phyloP scores from a whole-genome alignment of 2,329 filamentous ascomycete species.

The Aspergillus sp. region DNA sequence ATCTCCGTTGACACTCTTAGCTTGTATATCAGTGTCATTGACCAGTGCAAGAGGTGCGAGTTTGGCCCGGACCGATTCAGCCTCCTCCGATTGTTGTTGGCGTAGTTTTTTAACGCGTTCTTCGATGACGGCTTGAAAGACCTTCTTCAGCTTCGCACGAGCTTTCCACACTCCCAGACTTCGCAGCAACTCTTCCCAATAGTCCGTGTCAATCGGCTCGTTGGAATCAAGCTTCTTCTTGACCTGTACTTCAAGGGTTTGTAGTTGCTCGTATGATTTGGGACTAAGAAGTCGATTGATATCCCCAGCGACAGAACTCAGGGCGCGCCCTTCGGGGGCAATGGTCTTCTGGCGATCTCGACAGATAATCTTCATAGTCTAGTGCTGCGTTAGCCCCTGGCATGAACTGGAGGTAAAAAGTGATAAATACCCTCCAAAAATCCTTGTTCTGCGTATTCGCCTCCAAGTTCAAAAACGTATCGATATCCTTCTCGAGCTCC shows the following conservation, averaged over 20 bases:
- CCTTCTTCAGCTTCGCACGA: constrained; percentile 69
- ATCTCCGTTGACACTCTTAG: constrained; percentile 12
- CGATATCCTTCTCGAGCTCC: constrained; percentile 76
- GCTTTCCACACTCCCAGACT: constrained; percentile 87
- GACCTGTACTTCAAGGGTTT: constrained; percentile 79
- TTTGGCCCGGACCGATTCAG: constrained; percentile 47
- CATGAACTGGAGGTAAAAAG: neutral
- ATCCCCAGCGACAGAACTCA: constrained; percentile 74
- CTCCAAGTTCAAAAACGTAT: constrained; percentile 71
- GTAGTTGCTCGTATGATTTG: constrained; percentile 80
- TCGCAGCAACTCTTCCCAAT: constrained; percentile 87
- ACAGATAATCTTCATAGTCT: constrained; percentile 78
- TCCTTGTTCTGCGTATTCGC: constrained; percentile 67
- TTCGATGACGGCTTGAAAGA: constrained; percentile 67
- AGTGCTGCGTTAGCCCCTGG: constrained; percentile 7
- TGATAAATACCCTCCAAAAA: constrained; percentile 64
- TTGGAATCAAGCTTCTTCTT: constrained; percentile 75
- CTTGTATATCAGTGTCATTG: constrained; percentile 12
- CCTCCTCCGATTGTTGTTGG: constrained; percentile 60
- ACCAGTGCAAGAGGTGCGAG: constrained; percentile 43
- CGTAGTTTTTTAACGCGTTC: constrained; percentile 59
- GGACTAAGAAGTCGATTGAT: constrained; percentile 79
- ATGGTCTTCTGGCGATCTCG: constrained; percentile 63
- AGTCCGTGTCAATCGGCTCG: constrained; percentile 90
- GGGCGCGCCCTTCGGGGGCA: constrained; percentile 62